Evolutionary conservation across 1,139 yeast genomes (phyloP).

Genomic region (Yamadazyma jaroonii): DNA sequence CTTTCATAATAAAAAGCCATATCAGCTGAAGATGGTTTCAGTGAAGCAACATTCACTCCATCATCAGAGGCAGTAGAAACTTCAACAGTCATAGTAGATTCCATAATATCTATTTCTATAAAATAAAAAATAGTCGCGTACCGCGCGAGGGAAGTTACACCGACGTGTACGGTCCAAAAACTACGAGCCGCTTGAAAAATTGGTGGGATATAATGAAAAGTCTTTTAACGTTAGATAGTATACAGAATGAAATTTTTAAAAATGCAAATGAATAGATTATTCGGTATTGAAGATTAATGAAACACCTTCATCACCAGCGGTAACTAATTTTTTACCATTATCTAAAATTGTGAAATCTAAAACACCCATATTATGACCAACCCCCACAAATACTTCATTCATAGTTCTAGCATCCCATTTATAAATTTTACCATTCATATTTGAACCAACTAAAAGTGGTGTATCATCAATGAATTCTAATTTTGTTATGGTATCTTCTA

Average conservation of each 20-base stretch:
- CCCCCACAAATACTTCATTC: slow-evolving; percentile 67
- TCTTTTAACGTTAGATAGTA: no score
- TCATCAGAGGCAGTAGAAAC: neutral
- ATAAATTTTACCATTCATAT: slow-evolving; percentile 82
- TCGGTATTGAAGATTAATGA: slow-evolving; percentile 56
- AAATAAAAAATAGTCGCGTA: slow-evolving; percentile 4
- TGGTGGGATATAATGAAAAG: no score
- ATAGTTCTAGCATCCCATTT: slow-evolving; percentile 92
- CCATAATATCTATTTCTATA: neutral
- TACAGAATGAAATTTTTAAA: neutral
- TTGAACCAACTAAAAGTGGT: slow-evolving; percentile 64
- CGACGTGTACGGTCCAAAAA: no score
- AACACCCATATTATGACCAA: slow-evolving; percentile 93
- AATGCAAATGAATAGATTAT: neutral
- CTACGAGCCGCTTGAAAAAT: no score
- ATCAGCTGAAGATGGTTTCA: slow-evolving; percentile 59
- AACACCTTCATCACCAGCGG: slow-evolving; percentile 99
- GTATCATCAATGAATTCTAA: slow-evolving; percentile 58
- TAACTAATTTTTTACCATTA: slow-evolving; percentile 67
- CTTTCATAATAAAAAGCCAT: slow-evolving; percentile 75
- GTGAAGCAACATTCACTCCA: slow-evolving; percentile 9
- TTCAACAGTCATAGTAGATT: slow-evolving; percentile 4
- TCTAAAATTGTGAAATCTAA: slow-evolving; percentile 70
- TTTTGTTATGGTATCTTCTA: slow-evolving; percentile 83
- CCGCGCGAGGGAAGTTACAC: no score